Evolutionary conservation across 108 stramenopile species (phyloP).

Genomic region (Epithemia pelagica): DNA sequence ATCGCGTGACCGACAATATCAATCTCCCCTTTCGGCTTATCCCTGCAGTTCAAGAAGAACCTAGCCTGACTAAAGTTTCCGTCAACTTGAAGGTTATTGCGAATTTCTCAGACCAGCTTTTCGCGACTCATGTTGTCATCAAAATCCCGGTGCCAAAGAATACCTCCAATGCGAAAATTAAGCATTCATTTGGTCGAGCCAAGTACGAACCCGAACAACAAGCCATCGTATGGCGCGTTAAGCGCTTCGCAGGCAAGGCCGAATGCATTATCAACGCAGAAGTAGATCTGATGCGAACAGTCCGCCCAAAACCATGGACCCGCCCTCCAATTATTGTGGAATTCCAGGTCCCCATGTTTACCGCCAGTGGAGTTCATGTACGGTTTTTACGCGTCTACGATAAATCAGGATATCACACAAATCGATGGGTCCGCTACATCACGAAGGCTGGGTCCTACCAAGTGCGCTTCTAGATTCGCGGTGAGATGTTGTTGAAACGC

Average conservation of each 20-base stretch:
- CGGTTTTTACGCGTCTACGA: constrained; percentile 97
- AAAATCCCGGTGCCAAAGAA: constrained; percentile 97
- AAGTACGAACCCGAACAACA: constrained; percentile 97
- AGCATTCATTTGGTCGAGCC: constrained; percentile 87
- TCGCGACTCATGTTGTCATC: constrained; percentile 92
- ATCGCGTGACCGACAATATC: constrained; percentile 95
- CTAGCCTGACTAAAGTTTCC: constrained; percentile 80
- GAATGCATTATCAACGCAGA: constrained; percentile 92
- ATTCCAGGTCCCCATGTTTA: constrained; percentile 98
- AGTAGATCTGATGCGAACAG: constrained; percentile 91
- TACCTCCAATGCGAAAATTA: constrained; percentile 93
- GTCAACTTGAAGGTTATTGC: constrained; percentile 95
- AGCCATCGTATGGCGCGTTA: constrained; percentile 97
- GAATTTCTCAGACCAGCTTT: constrained; percentile 88
- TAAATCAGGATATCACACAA: constrained; percentile 93
- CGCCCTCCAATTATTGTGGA: constrained; percentile 95
- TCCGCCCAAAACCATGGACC: constrained; percentile 92
- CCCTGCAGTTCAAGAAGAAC: constrained; percentile 95
- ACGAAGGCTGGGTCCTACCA: constrained; percentile 96
- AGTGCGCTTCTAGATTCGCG: constrained; percentile 86
- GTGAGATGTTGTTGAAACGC: no score
- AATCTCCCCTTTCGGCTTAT: constrained; percentile 93
- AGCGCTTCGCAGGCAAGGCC: constrained; percentile 90
- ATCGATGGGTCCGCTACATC: constrained; percentile 97
- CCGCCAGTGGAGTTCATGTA: constrained; percentile 95